A percentile compares a stretch with the other conserved stretches of the same genome.
Conservation (phyloP, 2,329 filamentous ascomycete species). For the Hymenotorrendiella dingleyae region DNA sequence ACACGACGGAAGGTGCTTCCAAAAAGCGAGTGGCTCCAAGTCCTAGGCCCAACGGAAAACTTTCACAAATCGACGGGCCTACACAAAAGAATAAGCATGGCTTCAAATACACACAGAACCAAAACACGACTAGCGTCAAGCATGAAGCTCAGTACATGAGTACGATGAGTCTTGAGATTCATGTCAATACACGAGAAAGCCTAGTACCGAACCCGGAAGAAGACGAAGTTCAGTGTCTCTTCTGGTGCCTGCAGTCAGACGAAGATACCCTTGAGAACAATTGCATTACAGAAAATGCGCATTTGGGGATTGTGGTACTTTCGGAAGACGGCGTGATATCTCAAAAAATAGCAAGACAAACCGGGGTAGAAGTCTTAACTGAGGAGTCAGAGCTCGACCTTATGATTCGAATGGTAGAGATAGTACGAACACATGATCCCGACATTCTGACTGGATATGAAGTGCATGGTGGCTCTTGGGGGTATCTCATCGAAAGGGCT, state of each 20-base stretch:
- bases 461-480: slow-evolving; percentile 90
- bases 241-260: slow-evolving; percentile 83
- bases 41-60: slow-evolving; percentile 27
- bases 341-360: slow-evolving; percentile 55
- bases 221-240: slow-evolving; percentile 81
- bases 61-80: slow-evolving; percentile 84
- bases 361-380: slow-evolving; percentile 59
- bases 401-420: slow-evolving; percentile 77
- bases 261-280: slow-evolving; percentile 50
- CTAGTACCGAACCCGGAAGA: slow-evolving; percentile 84
- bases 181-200: slow-evolving; percentile 78
- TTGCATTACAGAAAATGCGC: slow-evolving; percentile 42
- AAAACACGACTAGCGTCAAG: slow-evolving; percentile 67
- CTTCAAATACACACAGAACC: slow-evolving; percentile 79
- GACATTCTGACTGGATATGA: slow-evolving; percentile 94
- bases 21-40: slow-evolving; percentile 12
- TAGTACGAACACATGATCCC: slow-evolving; percentile 78
- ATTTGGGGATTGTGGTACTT: slow-evolving; percentile 68
- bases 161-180: slow-evolving; percentile 87
- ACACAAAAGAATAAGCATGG: slow-evolving; percentile 78
- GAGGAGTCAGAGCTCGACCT: slow-evolving; percentile 79
- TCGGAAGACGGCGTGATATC: slow-evolving; percentile 55
- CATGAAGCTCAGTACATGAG: slow-evolving; percentile 94
- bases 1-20: slow-evolving; percentile 14
- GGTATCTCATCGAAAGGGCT: slow-evolving; percentile 88